Conservation (phyloP, 192 early-diverging fungal genomes). For the Coemansia sp. region DNA sequence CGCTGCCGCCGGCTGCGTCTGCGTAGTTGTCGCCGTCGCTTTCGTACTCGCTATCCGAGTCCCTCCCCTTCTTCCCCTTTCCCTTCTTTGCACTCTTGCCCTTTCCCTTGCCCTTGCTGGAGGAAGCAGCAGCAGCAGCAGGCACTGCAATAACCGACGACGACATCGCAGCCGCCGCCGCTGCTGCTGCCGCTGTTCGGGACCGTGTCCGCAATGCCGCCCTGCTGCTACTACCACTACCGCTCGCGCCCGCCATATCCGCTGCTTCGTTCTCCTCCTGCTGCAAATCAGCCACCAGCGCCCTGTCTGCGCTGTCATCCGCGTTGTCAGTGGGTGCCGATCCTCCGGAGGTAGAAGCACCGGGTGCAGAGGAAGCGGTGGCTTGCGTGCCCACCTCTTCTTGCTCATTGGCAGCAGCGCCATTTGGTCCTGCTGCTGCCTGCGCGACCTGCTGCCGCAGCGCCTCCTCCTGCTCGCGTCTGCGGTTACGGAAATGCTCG, state of each 20-base stretch:
- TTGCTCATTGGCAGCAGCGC: background rate
- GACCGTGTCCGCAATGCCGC: slow-evolving; percentile 2
- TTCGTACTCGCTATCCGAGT: slow-evolving; percentile 18
- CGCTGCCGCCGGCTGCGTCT: slow-evolving; percentile 28
- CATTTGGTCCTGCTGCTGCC: background rate
- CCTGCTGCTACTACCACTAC: background rate
- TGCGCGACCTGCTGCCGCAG: slow-evolving; percentile 7
- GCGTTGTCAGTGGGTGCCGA: background rate
- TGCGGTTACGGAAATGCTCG: slow-evolving; percentile 48
- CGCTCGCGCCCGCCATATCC: slow-evolving; percentile 14
- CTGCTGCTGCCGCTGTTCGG: slow-evolving; percentile 6
- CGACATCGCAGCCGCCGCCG: background rate
- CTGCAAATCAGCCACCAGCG: slow-evolving; percentile 42
- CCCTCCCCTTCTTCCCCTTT: slow-evolving; percentile 24
- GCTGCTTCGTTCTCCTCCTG: slow-evolving; percentile 17
- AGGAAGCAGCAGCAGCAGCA: background rate
- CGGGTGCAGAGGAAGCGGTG: background rate
- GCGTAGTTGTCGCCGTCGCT: background rate
- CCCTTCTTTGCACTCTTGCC: slow-evolving; percentile 7
- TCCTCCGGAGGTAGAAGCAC: background rate
- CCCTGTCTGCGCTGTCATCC: slow-evolving; percentile 26
- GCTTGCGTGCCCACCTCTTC: background rate
- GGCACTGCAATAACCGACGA: slow-evolving; percentile 6
- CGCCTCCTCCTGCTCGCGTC: slow-evolving; percentile 27
- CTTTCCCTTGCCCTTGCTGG: slow-evolving; percentile 12